These are phyloP conservation scores for Lichina pygmaea DNA, from an alignment of 495 filamentous ascomycete genomes.

Conservation along the genomic window DNA sequence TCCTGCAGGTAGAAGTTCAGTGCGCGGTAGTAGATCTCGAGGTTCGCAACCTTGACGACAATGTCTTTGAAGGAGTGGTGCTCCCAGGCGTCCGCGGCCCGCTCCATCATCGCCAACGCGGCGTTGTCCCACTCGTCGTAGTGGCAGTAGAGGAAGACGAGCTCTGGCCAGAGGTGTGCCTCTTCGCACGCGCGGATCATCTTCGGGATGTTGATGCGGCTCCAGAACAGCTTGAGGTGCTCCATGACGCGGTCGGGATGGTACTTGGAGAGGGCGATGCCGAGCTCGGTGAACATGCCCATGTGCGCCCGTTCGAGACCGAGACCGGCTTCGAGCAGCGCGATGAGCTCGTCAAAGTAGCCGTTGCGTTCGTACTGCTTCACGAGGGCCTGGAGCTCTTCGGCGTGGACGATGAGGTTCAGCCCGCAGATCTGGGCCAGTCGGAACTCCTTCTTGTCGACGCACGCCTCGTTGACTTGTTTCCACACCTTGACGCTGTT, in stretches of 20 bases:
- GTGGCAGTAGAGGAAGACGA: slow-evolving; percentile 97
- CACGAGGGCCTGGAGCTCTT: slow-evolving; percentile 80
- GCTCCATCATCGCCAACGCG: slow-evolving; percentile 97
- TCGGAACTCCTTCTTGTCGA: slow-evolving; percentile 96
- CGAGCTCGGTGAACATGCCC: slow-evolving; percentile 94
- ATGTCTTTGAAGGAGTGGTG: slow-evolving; percentile 99
- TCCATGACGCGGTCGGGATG: slow-evolving; percentile 95
- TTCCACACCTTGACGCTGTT: slow-evolving; percentile 99
- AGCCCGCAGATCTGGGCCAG: slow-evolving; percentile 98
- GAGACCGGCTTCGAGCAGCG: slow-evolving; percentile 80
- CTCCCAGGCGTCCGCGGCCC: slow-evolving; percentile 93
- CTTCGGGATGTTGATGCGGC: slow-evolving; percentile 94
- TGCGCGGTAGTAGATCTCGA: slow-evolving; percentile 96
- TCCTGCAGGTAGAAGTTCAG: slow-evolving; percentile 97
- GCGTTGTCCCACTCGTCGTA: slow-evolving; percentile 99
- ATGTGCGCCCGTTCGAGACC: slow-evolving; percentile 76
- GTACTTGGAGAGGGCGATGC: slow-evolving; percentile 86
- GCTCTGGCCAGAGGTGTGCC: slow-evolving; percentile 86
- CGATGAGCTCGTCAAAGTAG: slow-evolving; percentile 95
- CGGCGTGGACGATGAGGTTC: slow-evolving; percentile 94
- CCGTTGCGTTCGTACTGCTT: slow-evolving; percentile 91
- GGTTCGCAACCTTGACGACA: slow-evolving; percentile 87
- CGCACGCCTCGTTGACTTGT: slow-evolving; percentile 92
- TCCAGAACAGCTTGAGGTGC: slow-evolving; percentile 97
- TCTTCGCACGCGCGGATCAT: slow-evolving; percentile 90